Conservation (phyloP, 805 yeast species). For the Candida ipomoeae region DNA sequence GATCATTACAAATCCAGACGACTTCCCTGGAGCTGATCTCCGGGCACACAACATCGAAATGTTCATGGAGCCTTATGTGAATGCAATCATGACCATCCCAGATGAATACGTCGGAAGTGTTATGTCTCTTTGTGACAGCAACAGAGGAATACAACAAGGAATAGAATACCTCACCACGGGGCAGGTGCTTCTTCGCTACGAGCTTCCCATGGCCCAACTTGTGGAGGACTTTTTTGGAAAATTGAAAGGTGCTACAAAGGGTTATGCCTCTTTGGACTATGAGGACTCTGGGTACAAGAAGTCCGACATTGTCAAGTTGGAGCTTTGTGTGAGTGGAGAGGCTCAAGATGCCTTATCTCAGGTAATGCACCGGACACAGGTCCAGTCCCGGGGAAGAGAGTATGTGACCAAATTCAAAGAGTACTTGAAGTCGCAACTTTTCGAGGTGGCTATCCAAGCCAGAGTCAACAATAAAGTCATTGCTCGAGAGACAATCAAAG, state of each 20-base stretch:
- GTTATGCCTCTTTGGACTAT: constrained; percentile 91
- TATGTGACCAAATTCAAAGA: constrained; percentile 82
- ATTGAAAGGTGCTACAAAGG: constrained; percentile 81
- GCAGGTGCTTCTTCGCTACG: constrained; percentile 76
- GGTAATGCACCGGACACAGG: constrained; percentile 80
- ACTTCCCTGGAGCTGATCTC: constrained; percentile 66
- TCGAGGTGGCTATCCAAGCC: constrained; percentile 92
- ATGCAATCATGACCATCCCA: constrained; percentile 87
- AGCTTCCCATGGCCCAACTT: constrained; percentile 79
- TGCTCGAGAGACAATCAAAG: constrained; percentile 91
- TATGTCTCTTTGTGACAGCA: constrained; percentile 77
- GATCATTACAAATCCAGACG: constrained; percentile 84
- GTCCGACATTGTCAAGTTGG: constrained; percentile 81
- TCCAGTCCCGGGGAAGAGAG: constrained; percentile 66
- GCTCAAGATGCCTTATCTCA: constrained; percentile 91
- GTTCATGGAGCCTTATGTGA: constrained; percentile 81
- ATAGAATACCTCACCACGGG: constrained; percentile 72
- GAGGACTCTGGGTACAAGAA: constrained; percentile 86
- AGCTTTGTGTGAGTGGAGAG: constrained; percentile 81
- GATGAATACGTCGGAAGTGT: constrained; percentile 84
- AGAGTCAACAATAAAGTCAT: constrained; percentile 72
- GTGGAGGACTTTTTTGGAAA: constrained; percentile 96
- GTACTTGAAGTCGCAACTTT: constrained; percentile 74
- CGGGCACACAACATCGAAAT: constrained; percentile 46
- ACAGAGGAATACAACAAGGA: constrained; percentile 80